These are phyloP conservation scores for Arthrobotrys musiformis DNA, from an alignment of 2,329 filamentous ascomycete genomes.

Conservation along the genomic window DNA sequence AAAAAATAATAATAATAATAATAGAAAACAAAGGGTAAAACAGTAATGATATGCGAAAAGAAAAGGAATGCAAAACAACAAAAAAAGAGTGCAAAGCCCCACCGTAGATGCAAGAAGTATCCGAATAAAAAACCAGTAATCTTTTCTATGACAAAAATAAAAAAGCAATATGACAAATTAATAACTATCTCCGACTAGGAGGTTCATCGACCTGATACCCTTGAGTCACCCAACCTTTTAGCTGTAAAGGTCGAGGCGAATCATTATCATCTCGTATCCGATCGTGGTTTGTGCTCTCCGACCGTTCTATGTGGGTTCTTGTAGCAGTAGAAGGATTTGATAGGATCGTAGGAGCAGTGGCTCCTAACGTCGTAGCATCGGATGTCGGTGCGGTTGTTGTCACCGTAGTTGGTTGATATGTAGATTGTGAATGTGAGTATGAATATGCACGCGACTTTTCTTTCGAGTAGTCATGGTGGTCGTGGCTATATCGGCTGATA, in stretches of 20 bases:
- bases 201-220: conserved; percentile 37
- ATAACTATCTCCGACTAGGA: not conserved
- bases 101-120: not conserved
- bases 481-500: not conserved
- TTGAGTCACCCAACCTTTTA: conserved; percentile 49
- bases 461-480: conserved; percentile 1
- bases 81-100: not conserved
- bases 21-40: not conserved
- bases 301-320: conserved; percentile 3
- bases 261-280: conserved; percentile 31
- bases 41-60: not conserved
- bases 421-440: conserved; percentile 21
- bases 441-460: conserved; percentile 14
- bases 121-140: not conserved
- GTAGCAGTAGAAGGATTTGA: conserved; percentile 6
- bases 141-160: not conserved
- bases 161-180: not conserved
- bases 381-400: conserved; percentile 10
- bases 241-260: conserved; percentile 17
- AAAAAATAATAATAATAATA: not conserved
- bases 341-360: conserved; percentile 7
- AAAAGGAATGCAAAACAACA: not conserved
- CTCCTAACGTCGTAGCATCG: conserved; percentile 12
- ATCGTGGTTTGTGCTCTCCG: conserved; percentile 43
- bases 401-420: conserved; percentile 3